Evolutionary conservation across 768 basidiomycete species (phyloP).

Genomic region (Hericium alpestre): DNA sequence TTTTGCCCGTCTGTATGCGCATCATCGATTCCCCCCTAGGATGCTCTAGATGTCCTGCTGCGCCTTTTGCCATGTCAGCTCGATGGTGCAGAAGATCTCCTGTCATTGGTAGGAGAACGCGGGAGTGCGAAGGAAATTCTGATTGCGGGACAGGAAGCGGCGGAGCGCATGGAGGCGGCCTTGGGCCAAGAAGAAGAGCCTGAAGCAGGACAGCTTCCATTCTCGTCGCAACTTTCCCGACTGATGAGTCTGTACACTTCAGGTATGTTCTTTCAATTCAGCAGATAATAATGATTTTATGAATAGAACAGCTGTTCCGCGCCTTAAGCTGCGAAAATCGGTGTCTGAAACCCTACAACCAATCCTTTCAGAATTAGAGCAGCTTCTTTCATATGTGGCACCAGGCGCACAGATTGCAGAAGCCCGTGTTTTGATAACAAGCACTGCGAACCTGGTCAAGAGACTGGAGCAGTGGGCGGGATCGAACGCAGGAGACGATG

Average conservation of each 20-base stretch:
- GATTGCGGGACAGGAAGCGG: constrained; percentile 29
- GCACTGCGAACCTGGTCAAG: constrained; percentile 3
- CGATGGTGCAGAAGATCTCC: constrained; percentile 22
- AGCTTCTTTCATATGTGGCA: constrained; percentile 1
- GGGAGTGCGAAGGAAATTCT: constrained; percentile 32
- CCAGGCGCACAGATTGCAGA: constrained; percentile 1
- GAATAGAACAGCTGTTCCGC: constrained; percentile 16
- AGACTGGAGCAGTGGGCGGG: constrained; percentile 3
- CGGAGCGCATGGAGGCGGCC: constrained; percentile 22
- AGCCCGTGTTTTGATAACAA: constrained; percentile 4
- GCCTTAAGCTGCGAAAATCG: constrained; percentile 8
- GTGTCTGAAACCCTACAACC: constrained; percentile 6
- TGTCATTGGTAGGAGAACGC: constrained; percentile 21
- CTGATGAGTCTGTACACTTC: constrained; percentile 14
- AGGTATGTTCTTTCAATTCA: constrained; percentile 4
- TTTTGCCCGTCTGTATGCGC: not conserved
- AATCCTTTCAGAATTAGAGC: constrained; percentile 6
- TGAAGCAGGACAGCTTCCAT: not conserved
- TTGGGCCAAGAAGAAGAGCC: constrained; percentile 12
- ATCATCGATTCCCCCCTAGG: constrained; percentile 18
- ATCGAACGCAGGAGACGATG: not conserved
- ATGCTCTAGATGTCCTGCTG: constrained; percentile 29
- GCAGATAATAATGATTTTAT: too few relatives aligned
- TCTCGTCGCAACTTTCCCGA: constrained; percentile 15
- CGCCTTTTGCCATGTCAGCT: constrained; percentile 22